Conservation (phyloP, 768 basidiomycete species). For the Trametes cingulata region DNA sequence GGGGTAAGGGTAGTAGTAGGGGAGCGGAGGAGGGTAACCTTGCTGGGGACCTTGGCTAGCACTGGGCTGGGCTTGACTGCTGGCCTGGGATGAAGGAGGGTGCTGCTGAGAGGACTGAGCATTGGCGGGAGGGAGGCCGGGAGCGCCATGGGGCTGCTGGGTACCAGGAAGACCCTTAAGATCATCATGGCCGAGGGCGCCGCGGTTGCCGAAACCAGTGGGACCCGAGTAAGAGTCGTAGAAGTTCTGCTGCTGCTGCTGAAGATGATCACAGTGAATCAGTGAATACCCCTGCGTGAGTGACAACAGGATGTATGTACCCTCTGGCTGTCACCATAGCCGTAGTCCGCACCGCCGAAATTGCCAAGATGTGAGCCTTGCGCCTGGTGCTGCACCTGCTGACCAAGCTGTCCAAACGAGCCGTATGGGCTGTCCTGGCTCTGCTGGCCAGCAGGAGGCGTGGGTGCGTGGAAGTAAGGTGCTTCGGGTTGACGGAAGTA, state of each 20-base stretch:
- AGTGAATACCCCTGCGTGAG: not conserved
- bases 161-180: slow-evolving; percentile 66
- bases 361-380: slow-evolving; percentile 50
- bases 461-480: slow-evolving; percentile 78
- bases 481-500: slow-evolving; percentile 74
- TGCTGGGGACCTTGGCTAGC: slow-evolving; percentile 66
- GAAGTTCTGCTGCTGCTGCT: slow-evolving; percentile 51
- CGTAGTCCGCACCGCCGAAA: slow-evolving; percentile 68
- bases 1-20: slow-evolving; percentile 65
- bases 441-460: slow-evolving; percentile 70
- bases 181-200: slow-evolving; percentile 71
- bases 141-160: slow-evolving; percentile 41
- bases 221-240: slow-evolving; percentile 76
- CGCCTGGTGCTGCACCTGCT: slow-evolving; percentile 61
- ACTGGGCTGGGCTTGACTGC: slow-evolving; percentile 58
- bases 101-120: slow-evolving; percentile 61
- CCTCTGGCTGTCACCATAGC: slow-evolving; percentile 66
- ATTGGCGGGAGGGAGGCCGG: slow-evolving; percentile 51
- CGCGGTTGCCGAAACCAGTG: slow-evolving; percentile 62
- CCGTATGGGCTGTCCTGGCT: slow-evolving; percentile 64
- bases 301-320: slow-evolving; percentile 41
- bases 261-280: slow-evolving; percentile 8
- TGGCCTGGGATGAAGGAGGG: slow-evolving; percentile 45
- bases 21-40: slow-evolving; percentile 58
- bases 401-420: slow-evolving; percentile 63